A percentile compares a stretch with the other conserved stretches of the same genome.
Conservation (phyloP, 1,284 basidiomycete species). For the Agaricales sp. region DNA sequence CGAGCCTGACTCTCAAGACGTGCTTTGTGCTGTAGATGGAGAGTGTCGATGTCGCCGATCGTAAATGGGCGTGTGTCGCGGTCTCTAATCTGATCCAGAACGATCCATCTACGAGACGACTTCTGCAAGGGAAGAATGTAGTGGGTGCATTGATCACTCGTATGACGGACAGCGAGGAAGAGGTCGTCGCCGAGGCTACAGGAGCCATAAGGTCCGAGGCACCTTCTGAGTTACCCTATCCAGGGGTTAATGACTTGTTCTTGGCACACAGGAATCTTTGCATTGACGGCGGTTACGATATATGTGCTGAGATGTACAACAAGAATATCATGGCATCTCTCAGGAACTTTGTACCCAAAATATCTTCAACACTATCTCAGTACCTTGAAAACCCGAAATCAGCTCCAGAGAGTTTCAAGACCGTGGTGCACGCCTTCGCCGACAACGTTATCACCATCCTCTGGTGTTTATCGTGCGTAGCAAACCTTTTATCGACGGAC, state of each 20-base stretch:
- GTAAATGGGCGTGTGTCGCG: constrained; percentile 90
- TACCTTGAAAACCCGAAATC: constrained; percentile 50
- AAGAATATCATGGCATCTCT: constrained; percentile 80
- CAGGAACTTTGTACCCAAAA: constrained; percentile 69
- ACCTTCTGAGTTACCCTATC: neutral
- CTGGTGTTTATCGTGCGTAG: constrained; percentile 86
- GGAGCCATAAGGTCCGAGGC: constrained; percentile 66
- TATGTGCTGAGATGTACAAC: constrained; percentile 95
- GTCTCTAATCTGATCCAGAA: constrained; percentile 85
- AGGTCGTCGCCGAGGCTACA: constrained; percentile 78
- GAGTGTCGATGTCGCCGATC: constrained; percentile 63
- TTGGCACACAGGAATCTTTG: constrained; percentile 66
- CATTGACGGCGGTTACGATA: constrained; percentile 88
- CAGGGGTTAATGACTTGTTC: constrained; percentile 2
- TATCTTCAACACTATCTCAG: constrained; percentile 64
- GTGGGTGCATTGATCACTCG: constrained; percentile 80
- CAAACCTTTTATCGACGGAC: neutral
- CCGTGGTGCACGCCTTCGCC: constrained; percentile 75
- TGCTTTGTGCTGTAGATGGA: constrained; percentile 42
- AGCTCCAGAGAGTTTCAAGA: constrained; percentile 57
- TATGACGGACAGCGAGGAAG: constrained; percentile 76
- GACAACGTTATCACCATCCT: constrained; percentile 87
- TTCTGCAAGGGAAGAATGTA: constrained; percentile 86
- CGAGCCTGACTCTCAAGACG: constrained; percentile 6
- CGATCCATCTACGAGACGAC: constrained; percentile 77